Evolutionary conservation across 2,329 filamentous ascomycete genomes (phyloP).

Genomic region (Scytalidium lignicola): DNA sequence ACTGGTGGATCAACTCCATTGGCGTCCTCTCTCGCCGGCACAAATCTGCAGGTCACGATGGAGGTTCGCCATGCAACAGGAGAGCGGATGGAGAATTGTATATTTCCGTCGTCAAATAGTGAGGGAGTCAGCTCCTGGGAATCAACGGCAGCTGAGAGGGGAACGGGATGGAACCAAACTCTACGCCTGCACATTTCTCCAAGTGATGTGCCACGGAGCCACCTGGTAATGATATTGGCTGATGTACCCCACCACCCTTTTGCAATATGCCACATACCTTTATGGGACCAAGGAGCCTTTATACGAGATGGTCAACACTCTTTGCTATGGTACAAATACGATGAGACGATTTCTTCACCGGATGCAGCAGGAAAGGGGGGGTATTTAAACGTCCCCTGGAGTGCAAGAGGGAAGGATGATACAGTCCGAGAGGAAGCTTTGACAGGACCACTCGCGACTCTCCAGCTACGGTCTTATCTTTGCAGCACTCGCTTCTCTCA

Average conservation of each 20-base stretch:
- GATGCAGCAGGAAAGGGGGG: slow-evolving; percentile 69
- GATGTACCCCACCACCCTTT: slow-evolving; percentile 86
- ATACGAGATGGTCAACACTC: slow-evolving; percentile 78
- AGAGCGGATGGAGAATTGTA: slow-evolving; percentile 80
- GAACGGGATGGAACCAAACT: slow-evolving; percentile 83
- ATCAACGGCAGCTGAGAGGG: slow-evolving; percentile 73
- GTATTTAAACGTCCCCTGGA: slow-evolving; percentile 82
- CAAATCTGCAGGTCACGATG: slow-evolving; percentile 79
- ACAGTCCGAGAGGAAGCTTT: slow-evolving; percentile 66
- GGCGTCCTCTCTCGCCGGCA: slow-evolving; percentile 55
- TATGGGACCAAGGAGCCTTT: slow-evolving; percentile 92
- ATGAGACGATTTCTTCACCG: slow-evolving; percentile 76
- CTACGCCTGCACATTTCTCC: slow-evolving; percentile 75
- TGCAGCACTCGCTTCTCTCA: slow-evolving; percentile 96
- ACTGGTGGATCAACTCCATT: slow-evolving; percentile 71
- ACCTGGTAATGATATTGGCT: slow-evolving; percentile 84
- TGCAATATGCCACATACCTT: slow-evolving; percentile 84
- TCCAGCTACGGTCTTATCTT: slow-evolving; percentile 77
- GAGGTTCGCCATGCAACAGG: slow-evolving; percentile 79
- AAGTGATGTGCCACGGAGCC: slow-evolving; percentile 73
- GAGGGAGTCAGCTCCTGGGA: slow-evolving; percentile 79
- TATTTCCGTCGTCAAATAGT: slow-evolving; percentile 79
- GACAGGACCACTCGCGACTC: slow-evolving; percentile 72
- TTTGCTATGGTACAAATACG: slow-evolving; percentile 81
- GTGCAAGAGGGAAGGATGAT: slow-evolving; percentile 59